These are phyloP conservation scores for Raddia guianensis DNA, from an alignment of 176 grass and related monocot species.

Conservation along the genomic window DNA sequence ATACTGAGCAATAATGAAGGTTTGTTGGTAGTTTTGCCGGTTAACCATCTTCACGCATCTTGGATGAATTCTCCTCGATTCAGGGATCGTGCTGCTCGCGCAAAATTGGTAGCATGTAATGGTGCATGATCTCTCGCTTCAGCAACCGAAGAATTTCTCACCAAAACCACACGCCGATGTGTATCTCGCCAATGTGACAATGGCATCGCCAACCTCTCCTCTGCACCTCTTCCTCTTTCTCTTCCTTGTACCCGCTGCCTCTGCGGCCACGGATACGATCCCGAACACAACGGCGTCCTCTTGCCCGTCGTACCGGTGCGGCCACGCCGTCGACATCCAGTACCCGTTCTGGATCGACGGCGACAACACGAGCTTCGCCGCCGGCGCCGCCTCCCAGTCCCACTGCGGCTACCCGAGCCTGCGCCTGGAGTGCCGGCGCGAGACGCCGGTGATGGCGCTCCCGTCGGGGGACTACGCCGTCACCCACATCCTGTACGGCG, in stretches of 20 bases:
- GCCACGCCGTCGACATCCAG: slow-evolving; percentile 53
- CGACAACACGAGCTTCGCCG: background rate
- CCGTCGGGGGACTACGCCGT: slow-evolving; percentile 53
- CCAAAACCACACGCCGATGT: background rate
- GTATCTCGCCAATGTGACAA: background rate
- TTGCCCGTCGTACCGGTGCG: slow-evolving; percentile 53
- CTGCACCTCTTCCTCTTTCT: slow-evolving; percentile 6
- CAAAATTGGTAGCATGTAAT: background rate
- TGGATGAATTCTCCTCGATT: slow-evolving; percentile 19
- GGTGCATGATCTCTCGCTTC: slow-evolving; percentile 28
- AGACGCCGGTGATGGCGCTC: slow-evolving; percentile 47
- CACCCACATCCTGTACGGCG: slow-evolving; percentile 47
- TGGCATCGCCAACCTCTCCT: background rate
- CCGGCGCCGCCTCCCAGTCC: background rate
- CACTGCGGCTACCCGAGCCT: slow-evolving; percentile 55
- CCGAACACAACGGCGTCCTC: slow-evolving; percentile 15
- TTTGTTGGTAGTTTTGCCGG: background rate
- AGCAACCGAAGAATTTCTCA: background rate
- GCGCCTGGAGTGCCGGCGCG: slow-evolving; percentile 35
- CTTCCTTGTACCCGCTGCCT: background rate
- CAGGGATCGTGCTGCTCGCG: background rate
- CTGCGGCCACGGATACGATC: background rate
- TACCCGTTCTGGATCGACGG: slow-evolving; percentile 61
- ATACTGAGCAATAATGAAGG: too few species aligned
- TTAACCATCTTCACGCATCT: slow-evolving; percentile 34